Base-by-base conservation (phyloP, 2,329 filamentous ascomycete genomes). In the Monosporascus sp. region DNA sequence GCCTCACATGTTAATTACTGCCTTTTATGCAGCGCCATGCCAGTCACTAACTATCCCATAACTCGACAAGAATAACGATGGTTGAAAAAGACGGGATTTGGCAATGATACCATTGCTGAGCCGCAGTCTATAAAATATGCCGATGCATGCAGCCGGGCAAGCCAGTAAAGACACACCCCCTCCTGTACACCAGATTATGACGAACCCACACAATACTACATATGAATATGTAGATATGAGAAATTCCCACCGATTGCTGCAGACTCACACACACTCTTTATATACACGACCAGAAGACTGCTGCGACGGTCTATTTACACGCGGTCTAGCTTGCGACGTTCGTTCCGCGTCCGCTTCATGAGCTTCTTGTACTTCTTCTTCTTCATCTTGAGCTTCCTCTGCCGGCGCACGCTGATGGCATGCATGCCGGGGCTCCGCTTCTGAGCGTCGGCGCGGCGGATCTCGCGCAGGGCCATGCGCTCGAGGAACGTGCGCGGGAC, bases 351-450 rank as follows among this genome's bases (percentile, higher is more conserved):
- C 73, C 85, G 83, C 80, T 88, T 89, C 89, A 96, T 91, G 62
- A 97, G 79, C 84, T 99, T 99, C 91, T 97, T 97, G 75, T 96
- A 96, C 85, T 99, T 99, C 83, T 97, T 93, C 84, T 97, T 99
- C 89, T 99, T 99, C 92, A 99, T 99, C 84, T 91, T 96, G 67
- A 97, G 76, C 77, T 94, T 95, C 68, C 91, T 81, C 74, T 96
- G 90, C 71, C 94, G 82, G 79, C 87, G 91, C 63, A 97, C 93
- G 68, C 90, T 96, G 68, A 99, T 90, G 58, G 90, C 83, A 56
- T 86, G 75, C 87, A 96, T 92, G 55, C 70, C 66, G 51, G 69
- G 70, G 64, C 60, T 71, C 59, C 74, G 74, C 51, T 73, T 72
- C 57, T 77, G 74, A 49, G 75, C 73, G 52, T 83, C 78, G 58